Conservation (phyloP, 2,329 filamentous ascomycete genomes). For the Pseudogymnoascus sp. region DNA sequence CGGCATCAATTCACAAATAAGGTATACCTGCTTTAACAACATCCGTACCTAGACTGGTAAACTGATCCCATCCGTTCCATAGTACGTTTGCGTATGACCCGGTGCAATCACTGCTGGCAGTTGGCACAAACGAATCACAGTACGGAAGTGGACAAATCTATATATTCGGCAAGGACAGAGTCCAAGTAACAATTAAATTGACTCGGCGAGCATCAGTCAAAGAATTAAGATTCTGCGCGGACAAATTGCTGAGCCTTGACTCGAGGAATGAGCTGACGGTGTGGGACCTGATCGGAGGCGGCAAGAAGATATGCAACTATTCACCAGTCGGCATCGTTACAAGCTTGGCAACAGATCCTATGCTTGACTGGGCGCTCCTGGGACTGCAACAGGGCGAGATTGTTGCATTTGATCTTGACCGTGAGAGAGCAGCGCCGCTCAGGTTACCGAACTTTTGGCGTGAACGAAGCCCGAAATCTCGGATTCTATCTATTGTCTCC, state of each 20-base stretch:
- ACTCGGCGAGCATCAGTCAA: constrained; percentile 67
- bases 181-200: constrained; percentile 67
- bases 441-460: constrained; percentile 83
- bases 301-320: constrained; percentile 59
- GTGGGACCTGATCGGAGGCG: constrained; percentile 66
- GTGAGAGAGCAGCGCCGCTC: constrained; percentile 68
- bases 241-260: constrained; percentile 79
- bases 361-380: constrained; percentile 87
- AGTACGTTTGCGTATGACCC: constrained; percentile 87
- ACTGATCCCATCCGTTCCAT: constrained; percentile 24
- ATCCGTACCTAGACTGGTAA: not conserved
- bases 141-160: constrained; percentile 85
- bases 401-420: constrained; percentile 86
- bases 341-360: constrained; percentile 73
- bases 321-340: constrained; percentile 71
- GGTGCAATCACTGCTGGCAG: constrained; percentile 83
- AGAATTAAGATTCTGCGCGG: constrained; percentile 74
- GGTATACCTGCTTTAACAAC: constrained; percentile 34
- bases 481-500: constrained; percentile 61
- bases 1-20: constrained; percentile 71
- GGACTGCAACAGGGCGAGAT: constrained; percentile 78
- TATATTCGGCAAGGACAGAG: constrained; percentile 74
- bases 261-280: constrained; percentile 77
- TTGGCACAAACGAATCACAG: constrained; percentile 81
- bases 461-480: constrained; percentile 60